A percentile compares a stretch with the other conserved stretches of the same genome.
Evolutionary conservation across 345 rosid genomes (phyloP).

Genomic region (Theobroma cacao): DNA sequence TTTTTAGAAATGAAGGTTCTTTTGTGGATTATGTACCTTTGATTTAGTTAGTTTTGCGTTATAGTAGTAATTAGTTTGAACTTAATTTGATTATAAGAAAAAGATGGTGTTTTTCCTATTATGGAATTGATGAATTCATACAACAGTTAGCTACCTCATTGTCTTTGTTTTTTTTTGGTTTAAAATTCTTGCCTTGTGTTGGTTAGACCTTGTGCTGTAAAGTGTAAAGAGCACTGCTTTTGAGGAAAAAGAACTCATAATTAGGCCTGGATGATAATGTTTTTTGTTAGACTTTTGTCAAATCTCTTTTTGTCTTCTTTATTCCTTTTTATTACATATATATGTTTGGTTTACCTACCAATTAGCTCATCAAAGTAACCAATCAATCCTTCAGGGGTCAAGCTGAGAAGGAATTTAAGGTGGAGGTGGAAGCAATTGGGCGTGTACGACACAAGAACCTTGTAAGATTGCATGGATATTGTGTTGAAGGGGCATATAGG

Average conservation of each 20-base stretch:
- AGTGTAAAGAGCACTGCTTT: slow-evolving; percentile 17
- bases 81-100: background rate
- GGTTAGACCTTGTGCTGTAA: slow-evolving; percentile 22
- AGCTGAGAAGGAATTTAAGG: slow-evolving; percentile 96
- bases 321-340: background rate
- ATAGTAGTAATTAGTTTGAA: background rate
- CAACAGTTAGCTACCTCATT: slow-evolving; percentile 48
- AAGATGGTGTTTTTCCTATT: background rate
- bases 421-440: slow-evolving; percentile 92
- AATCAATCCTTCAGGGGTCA: slow-evolving; percentile 64
- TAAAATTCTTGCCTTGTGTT: slow-evolving; percentile 28
- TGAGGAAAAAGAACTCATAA: background rate
- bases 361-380: background rate
- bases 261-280: slow-evolving; percentile 9
- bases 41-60: background rate
- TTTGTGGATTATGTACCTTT: background rate
- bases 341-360: background rate
- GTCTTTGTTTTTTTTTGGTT: background rate
- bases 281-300: background rate
- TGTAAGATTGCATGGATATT: slow-evolving; percentile 82
- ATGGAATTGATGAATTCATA: background rate
- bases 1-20: background rate
- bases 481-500: slow-evolving; percentile 98
- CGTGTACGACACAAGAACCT: slow-evolving; percentile 96
- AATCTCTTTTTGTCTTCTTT: slow-evolving; percentile 3